Evolutionary conservation across 2,329 filamentous ascomycete genomes (phyloP).

Genomic region (Lachnellula suecica): DNA sequence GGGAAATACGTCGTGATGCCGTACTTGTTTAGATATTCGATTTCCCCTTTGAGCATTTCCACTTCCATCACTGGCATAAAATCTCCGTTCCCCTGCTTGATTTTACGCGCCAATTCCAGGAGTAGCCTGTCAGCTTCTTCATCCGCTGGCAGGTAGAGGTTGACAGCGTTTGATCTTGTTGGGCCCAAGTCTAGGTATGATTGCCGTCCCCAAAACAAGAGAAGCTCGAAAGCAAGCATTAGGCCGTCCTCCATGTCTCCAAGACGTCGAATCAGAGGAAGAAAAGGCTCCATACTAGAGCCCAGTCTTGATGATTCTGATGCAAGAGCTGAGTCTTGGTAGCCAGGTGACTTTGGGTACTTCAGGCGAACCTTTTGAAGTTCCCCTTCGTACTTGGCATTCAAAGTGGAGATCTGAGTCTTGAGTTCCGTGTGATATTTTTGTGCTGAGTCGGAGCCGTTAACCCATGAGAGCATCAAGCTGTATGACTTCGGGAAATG

Average conservation of each 20-base stretch:
- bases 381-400: background rate
- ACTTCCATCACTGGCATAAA: background rate
- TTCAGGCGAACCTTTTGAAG: background rate
- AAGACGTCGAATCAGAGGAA: background rate
- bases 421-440: background rate
- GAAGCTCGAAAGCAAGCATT: background rate
- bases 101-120: background rate
- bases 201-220: background rate
- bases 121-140: too few relatives aligned
- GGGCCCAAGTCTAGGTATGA: background rate
- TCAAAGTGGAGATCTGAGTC: background rate
- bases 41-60: background rate
- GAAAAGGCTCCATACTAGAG: background rate
- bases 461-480: background rate
- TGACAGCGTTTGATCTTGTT: background rate
- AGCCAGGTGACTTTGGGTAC: background rate
- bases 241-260: background rate
- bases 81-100: background rate
- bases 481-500: background rate
- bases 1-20: background rate
- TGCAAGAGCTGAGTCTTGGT: background rate
- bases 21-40: background rate
- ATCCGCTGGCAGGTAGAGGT: background rate
- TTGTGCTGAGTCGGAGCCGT: background rate
- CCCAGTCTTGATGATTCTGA: background rate